Conservation (phyloP, 2,329 filamentous ascomycete genomes). For the Phoma sp. region DNA sequence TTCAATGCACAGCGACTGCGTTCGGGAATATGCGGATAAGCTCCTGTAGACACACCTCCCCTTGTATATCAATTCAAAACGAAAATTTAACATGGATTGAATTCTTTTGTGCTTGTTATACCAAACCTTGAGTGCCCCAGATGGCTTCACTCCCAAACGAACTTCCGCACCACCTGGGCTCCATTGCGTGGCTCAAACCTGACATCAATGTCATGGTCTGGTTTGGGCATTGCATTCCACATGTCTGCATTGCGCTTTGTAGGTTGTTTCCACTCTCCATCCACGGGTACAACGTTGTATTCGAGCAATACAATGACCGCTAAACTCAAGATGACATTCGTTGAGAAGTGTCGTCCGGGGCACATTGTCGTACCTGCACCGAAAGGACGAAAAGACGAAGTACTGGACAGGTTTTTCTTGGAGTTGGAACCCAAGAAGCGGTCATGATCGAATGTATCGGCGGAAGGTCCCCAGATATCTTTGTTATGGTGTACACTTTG, state of each 20-base stretch:
- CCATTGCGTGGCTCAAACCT: slow-evolving; percentile 11
- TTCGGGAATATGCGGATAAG: not conserved
- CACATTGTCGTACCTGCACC: slow-evolving; percentile 47
- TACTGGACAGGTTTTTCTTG: slow-evolving; percentile 27
- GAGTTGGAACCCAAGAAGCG: slow-evolving; percentile 36
- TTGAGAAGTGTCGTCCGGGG: slow-evolving; percentile 50
- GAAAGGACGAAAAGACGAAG: slow-evolving; percentile 44
- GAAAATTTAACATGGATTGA: not conserved
- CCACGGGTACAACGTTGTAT: slow-evolving; percentile 39
- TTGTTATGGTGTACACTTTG: slow-evolving; percentile 41
- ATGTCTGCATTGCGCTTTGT: slow-evolving; percentile 35
- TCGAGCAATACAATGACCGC: slow-evolving; percentile 44
- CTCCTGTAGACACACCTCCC: too few relatives aligned
- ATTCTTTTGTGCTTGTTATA: not conserved
- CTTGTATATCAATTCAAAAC: too few relatives aligned
- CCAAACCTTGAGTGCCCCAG: not conserved
- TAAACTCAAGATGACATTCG: slow-evolving; percentile 42
- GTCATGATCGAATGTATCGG: slow-evolving; percentile 41
- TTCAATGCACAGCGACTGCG: not conserved
- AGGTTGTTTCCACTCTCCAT: slow-evolving; percentile 32
- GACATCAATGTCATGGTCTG: slow-evolving; percentile 35
- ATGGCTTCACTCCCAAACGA: slow-evolving; percentile 24
- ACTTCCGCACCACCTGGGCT: slow-evolving; percentile 26
- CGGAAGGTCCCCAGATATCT: slow-evolving; percentile 43
- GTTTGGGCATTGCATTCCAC: slow-evolving; percentile 45